These are phyloP conservation scores for Rhodomyrtus psidioides DNA, from an alignment of 441 rosid species.

Conservation along the genomic window DNA sequence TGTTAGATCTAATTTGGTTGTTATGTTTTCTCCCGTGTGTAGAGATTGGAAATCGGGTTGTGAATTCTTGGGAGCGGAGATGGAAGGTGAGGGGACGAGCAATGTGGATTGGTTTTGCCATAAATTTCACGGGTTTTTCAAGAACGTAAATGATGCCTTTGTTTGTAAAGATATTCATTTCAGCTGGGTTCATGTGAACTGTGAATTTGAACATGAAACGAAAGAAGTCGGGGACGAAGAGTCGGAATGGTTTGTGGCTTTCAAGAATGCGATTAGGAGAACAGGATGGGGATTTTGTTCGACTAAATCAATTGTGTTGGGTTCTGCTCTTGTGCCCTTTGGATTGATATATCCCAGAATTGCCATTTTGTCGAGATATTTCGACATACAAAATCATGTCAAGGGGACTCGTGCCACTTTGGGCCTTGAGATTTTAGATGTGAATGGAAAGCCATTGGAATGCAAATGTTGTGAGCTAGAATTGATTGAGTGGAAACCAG, in stretches of 20 bases:
- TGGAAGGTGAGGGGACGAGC: conserved; percentile 23
- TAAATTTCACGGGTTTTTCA: conserved; percentile 36
- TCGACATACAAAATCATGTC: conserved; percentile 1
- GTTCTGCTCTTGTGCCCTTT: conserved; percentile 62
- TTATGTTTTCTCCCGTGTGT: conserved; percentile 53
- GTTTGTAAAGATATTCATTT: conserved; percentile 65
- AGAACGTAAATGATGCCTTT: conserved; percentile 49
- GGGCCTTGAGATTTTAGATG: conserved; percentile 66
- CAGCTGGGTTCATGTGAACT: conserved; percentile 68
- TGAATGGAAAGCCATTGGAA: conserved; percentile 60
- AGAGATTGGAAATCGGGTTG: conserved; percentile 26
- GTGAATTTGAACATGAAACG: conserved; percentile 19
- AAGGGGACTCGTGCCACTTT: conserved; percentile 24
- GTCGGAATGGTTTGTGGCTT: conserved; percentile 20
- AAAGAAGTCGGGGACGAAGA: not conserved
- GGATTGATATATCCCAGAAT: conserved; percentile 79
- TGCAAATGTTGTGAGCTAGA: conserved; percentile 68
- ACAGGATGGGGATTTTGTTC: conserved; percentile 90
- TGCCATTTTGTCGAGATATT: conserved; percentile 22
- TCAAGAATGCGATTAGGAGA: conserved; percentile 44
- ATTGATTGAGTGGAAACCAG: conserved; percentile 25
- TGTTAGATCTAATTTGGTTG: conserved; percentile 63
- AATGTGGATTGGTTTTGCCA: conserved; percentile 23
- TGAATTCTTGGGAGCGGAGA: conserved; percentile 41
- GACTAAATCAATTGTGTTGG: conserved; percentile 50